Conservation (phyloP, 2,329 filamentous ascomycete genomes). For the Xylaria multiplex region DNA sequence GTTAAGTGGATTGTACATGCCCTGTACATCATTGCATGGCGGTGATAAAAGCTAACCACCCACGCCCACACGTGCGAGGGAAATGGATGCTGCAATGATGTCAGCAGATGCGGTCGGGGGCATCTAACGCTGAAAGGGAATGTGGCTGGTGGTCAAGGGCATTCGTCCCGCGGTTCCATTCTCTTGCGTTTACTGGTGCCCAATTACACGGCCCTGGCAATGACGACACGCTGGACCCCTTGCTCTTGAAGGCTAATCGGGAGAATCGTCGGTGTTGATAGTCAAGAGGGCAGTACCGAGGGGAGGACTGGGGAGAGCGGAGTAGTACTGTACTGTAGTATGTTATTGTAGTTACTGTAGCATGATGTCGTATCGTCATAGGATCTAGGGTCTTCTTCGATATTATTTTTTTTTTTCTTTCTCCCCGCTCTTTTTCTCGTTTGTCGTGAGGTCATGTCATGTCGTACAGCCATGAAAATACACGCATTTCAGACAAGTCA, state of each 20-base stretch:
- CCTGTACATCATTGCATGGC: too few species aligned
- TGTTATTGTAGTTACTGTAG: too few species aligned
- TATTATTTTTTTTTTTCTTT: too few species aligned
- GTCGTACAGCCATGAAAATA: not conserved
- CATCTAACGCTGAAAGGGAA: not conserved
- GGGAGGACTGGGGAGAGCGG: not conserved
- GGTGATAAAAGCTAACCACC: too few species aligned
- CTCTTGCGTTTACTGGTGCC: conserved; percentile 2
- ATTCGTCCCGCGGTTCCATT: not conserved
- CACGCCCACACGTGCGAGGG: too few species aligned
- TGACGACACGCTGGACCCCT: conserved; percentile 16
- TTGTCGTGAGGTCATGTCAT: not conserved
- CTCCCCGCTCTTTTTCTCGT: not conserved
- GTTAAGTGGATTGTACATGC: too few species aligned
- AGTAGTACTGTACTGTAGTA: too few species aligned
- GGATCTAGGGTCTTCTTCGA: not conserved
- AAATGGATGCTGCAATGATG: conserved; percentile 19
- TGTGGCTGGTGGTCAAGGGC: conserved; percentile 7
- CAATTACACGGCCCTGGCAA: conserved; percentile 16
- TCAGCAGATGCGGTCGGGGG: conserved; percentile 25
- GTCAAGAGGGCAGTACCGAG: not conserved
- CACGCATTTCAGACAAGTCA: conserved; percentile 2
- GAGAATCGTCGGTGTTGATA: not conserved
- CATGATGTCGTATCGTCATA: not conserved
- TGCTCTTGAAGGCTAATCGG: not conserved